These are phyloP conservation scores for Hemileccinum impolitum DNA, from an alignment of 768 basidiomycete genomes.

Conservation along the genomic window DNA sequence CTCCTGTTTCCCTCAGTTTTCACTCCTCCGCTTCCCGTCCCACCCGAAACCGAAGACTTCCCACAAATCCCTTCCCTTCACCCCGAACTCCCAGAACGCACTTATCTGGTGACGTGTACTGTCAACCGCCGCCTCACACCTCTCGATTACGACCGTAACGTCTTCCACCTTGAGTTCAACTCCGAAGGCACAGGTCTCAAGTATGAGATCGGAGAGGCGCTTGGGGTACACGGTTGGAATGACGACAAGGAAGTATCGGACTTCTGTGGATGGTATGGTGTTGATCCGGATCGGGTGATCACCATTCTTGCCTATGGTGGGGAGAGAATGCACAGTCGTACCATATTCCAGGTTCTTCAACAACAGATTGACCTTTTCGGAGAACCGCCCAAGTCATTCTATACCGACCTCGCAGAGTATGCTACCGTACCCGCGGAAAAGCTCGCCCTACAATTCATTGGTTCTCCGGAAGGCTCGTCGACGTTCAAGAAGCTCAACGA, in stretches of 20 bases:
- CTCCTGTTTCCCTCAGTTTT: slow-evolving; percentile 85
- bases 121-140: slow-evolving; percentile 96
- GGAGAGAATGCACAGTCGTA: slow-evolving; percentile 80
- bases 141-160: slow-evolving; percentile 93
- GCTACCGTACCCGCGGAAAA: slow-evolving; percentile 69
- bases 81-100: slow-evolving; percentile 85
- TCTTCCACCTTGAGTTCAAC: slow-evolving; percentile 97
- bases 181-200: slow-evolving; percentile 88
- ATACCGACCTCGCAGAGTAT: slow-evolving; percentile 76
- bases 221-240: slow-evolving; percentile 98
- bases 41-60: slow-evolving; percentile 38
- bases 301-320: slow-evolving; percentile 73
- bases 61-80: slow-evolving; percentile 68
- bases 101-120: slow-evolving; percentile 88
- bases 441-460: slow-evolving; percentile 85
- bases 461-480: slow-evolving; percentile 83
- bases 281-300: slow-evolving; percentile 74
- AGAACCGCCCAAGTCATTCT: slow-evolving; percentile 94
- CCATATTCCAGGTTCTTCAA: slow-evolving; percentile 92
- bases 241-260: slow-evolving; percentile 82
- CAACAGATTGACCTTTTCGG: slow-evolving; percentile 98
- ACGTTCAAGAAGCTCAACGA: slow-evolving; percentile 96
- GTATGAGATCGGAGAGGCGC: slow-evolving; percentile 95
- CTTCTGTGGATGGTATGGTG: slow-evolving; percentile 91
- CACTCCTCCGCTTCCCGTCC: slow-evolving; percentile 42